These are phyloP conservation scores for Pilaira anomala DNA, from an alignment of 192 early-diverging fungal species.

Conservation along the genomic window DNA sequence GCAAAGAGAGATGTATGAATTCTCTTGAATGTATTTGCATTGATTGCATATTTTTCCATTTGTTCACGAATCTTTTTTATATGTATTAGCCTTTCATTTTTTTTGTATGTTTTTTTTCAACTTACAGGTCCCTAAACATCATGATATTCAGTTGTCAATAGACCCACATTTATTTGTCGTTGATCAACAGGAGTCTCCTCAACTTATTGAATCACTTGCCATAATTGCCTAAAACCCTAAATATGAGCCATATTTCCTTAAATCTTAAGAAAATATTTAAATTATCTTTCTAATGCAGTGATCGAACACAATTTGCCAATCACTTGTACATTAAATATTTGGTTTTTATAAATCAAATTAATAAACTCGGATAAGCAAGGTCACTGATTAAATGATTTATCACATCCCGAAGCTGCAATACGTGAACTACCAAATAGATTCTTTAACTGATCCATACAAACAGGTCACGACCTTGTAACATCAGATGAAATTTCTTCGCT, in stretches of 20 bases:
- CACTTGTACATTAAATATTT: slow-evolving; percentile 84
- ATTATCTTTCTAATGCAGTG: slow-evolving; percentile 42
- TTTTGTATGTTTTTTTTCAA: neutral
- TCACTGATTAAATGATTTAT: slow-evolving; percentile 67
- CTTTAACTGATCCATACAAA: slow-evolving; percentile 95
- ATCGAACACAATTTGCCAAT: slow-evolving; percentile 60
- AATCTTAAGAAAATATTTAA: slow-evolving; percentile 5
- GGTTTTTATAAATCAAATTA: slow-evolving; percentile 77
- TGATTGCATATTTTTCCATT: slow-evolving; percentile 44
- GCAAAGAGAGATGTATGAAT: slow-evolving; percentile 83
- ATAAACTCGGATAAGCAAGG: slow-evolving; percentile 78
- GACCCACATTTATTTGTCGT: slow-evolving; percentile 64
- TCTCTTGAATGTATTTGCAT: slow-evolving; percentile 53
- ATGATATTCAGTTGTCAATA: slow-evolving; percentile 85
- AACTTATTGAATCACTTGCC: slow-evolving; percentile 42
- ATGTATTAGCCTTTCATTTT: neutral
- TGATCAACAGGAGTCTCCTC: slow-evolving; percentile 35
- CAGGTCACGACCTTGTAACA: slow-evolving; percentile 57
- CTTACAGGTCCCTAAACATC: slow-evolving; percentile 76
- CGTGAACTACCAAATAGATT: slow-evolving; percentile 81
- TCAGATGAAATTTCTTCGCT: slow-evolving; percentile 64
- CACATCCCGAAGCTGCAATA: slow-evolving; percentile 62
- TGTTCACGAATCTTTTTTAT: slow-evolving; percentile 46
- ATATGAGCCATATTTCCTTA: too few species aligned
- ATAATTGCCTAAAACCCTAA: slow-evolving; percentile 32